Conservation (phyloP, 2,329 filamentous ascomycete genomes). For the Madurella fahalii region DNA sequence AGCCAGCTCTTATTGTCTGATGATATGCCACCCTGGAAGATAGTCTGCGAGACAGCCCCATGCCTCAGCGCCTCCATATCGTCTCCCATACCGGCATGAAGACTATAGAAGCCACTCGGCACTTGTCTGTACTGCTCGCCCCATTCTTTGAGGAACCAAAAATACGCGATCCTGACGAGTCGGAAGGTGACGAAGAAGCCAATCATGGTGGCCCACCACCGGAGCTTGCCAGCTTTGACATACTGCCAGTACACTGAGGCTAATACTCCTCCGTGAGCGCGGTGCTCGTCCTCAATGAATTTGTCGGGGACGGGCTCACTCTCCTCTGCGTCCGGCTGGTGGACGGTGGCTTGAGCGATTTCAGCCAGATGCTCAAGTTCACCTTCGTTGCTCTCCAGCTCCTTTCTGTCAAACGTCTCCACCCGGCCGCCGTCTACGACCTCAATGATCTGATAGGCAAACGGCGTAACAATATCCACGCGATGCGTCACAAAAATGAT, state of each 20-base stretch:
- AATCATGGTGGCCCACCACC: constrained; percentile 67
- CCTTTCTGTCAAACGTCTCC: constrained; percentile 35
- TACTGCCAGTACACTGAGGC: constrained; percentile 78
- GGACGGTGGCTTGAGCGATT: constrained; percentile 7
- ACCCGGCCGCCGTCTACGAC: constrained; percentile 56
- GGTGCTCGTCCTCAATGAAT: constrained; percentile 74
- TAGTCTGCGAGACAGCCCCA: constrained; percentile 6
- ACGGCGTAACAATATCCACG: constrained; percentile 69
- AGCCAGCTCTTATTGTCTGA: constrained; percentile 20
- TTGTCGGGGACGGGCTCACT: constrained; percentile 61
- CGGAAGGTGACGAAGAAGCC: constrained; percentile 61
- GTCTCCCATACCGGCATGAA: background rate
- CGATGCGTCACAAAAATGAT: constrained; percentile 77
- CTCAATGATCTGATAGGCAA: constrained; percentile 71
- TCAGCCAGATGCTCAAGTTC: constrained; percentile 24
- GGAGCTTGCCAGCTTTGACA: constrained; percentile 71
- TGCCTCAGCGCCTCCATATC: constrained; percentile 2
- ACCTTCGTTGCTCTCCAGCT: constrained; percentile 21
- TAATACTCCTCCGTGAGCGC: constrained; percentile 71
- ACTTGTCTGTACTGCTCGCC: constrained; percentile 64
- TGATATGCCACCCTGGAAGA: constrained; percentile 9
- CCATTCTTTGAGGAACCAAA: constrained; percentile 84
- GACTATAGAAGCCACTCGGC: constrained; percentile 7
- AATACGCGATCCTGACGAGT: constrained; percentile 59
- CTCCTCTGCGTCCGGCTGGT: constrained; percentile 34